Conservation (phyloP, 306 rosid species). For the Lathyrus sativus region DNA sequence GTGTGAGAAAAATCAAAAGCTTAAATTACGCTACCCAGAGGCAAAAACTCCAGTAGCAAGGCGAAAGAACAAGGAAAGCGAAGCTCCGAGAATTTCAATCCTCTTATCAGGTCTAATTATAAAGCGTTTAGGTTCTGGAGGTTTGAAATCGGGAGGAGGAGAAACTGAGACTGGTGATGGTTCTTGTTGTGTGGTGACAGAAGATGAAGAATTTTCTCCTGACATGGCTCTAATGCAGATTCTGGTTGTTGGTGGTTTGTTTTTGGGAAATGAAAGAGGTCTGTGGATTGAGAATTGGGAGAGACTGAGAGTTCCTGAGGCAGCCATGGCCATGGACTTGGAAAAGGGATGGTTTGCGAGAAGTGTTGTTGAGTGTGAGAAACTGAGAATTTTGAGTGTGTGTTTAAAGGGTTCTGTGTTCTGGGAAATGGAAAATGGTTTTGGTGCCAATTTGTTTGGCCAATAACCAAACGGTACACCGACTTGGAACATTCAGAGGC, state of each 20-base stretch:
- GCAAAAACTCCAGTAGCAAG: constrained; percentile 83
- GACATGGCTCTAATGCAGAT: constrained; percentile 62
- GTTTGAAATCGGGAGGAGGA: constrained; percentile 84
- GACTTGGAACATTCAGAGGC: not conserved
- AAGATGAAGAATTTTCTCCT: constrained; percentile 22
- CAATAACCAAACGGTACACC: not conserved
- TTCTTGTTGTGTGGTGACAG: not conserved
- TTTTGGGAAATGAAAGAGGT: constrained; percentile 45
- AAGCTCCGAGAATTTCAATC: constrained; percentile 60
- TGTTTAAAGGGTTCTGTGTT: not conserved
- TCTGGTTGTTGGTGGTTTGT: constrained; percentile 36
- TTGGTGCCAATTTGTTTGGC: constrained; percentile 2
- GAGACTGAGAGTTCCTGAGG: constrained; percentile 53
- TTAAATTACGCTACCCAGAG: constrained; percentile 56
- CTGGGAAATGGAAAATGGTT: not conserved
- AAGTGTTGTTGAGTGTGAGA: not conserved
- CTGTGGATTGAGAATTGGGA: constrained; percentile 42
- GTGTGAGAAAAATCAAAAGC: not conserved
- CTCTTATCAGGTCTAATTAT: constrained; percentile 63
- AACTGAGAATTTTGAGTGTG: not conserved
- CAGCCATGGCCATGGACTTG: constrained; percentile 77
- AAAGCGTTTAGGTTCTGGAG: constrained; percentile 88
- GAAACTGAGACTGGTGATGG: constrained; percentile 36
- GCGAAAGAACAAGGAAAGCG: constrained; percentile 68
- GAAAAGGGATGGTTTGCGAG: not conserved